phyloP scores from a whole-genome alignment of 2,329 filamentous ascomycete genomes.

The Leptosphaerulina australis region DNA sequence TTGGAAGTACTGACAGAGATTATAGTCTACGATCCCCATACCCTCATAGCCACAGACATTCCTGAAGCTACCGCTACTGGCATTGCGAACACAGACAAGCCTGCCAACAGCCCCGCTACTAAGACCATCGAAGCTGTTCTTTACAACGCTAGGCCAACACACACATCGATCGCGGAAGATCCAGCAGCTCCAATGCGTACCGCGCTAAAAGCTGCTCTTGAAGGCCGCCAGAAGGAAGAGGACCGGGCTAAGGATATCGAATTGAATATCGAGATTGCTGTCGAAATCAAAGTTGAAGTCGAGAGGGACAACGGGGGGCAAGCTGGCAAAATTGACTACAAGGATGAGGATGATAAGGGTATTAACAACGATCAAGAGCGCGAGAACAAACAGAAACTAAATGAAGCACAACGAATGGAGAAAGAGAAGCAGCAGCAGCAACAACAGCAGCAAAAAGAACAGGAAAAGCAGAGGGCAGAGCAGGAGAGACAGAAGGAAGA shows the following conservation, averaged over 20 bases:
- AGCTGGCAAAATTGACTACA: background rate
- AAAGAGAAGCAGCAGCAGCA: background rate
- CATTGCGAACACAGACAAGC: background rate
- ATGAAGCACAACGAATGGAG: background rate
- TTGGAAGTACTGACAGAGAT: background rate
- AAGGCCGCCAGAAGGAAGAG: background rate
- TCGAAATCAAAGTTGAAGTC: slow-evolving; percentile 1
- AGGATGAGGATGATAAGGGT: background rate
- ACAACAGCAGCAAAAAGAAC: background rate
- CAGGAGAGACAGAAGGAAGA: slow-evolving; percentile 11
- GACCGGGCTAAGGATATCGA: background rate
- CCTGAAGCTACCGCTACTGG: background rate
- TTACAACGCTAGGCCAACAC: slow-evolving; percentile 7
- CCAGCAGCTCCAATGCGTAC: slow-evolving; percentile 4
- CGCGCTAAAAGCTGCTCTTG: background rate
- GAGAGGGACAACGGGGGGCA: slow-evolving; percentile 17
- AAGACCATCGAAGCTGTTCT: slow-evolving; percentile 1
- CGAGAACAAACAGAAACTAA: background rate
- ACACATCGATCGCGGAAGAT: background rate
- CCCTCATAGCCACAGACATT: background rate
- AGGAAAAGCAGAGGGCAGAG: too few species aligned
- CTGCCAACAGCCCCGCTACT: background rate
- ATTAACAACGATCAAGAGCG: background rate
- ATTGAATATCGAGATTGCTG: slow-evolving; percentile 3
- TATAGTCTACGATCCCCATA: slow-evolving; percentile 5